A percentile compares a stretch with the other conserved stretches of the same genome.
These are phyloP conservation scores for Endotrypanum monterogeii DNA, from an alignment of 208 protist species.

Conservation along the genomic window DNA sequence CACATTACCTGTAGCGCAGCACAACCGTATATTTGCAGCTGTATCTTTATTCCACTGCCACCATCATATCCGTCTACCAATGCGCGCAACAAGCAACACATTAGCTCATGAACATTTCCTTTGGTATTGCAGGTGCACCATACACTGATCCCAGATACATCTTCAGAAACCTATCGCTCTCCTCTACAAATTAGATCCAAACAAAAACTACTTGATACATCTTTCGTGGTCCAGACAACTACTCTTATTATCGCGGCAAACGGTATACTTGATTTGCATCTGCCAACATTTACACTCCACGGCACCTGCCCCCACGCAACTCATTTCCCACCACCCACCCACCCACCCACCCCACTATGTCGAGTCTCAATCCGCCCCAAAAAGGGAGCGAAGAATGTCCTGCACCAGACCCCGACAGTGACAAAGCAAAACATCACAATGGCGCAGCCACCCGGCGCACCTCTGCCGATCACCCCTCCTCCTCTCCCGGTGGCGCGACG, in stretches of 20 bases:
- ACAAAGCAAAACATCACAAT: too few species aligned
- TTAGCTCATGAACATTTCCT: not conserved
- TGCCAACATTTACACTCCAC: too few species aligned
- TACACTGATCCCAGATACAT: not conserved
- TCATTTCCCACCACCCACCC: not conserved
- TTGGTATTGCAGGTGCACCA: not conserved
- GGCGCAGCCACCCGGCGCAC: not conserved
- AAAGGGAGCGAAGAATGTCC: not conserved
- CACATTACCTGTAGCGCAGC: too few species aligned
- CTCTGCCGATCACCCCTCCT: not conserved
- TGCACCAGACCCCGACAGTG: not conserved
- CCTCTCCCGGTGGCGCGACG: conserved; percentile 4
- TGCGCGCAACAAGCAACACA: not conserved
- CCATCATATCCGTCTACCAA: not conserved
- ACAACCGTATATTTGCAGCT: too few species aligned
- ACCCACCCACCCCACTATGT: too few species aligned
- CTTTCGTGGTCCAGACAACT: too few species aligned
- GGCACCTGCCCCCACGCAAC: too few species aligned
- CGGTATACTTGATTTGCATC: too few species aligned
- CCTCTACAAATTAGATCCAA: not conserved
- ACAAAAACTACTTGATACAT: not conserved
- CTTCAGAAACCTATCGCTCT: not conserved
- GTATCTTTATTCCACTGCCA: too few species aligned
- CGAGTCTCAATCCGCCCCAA: not conserved
- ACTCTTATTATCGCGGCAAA: too few species aligned